Conservation (phyloP, 2,329 filamentous ascomycete species). For the Hymenoscyphus albidus region DNA sequence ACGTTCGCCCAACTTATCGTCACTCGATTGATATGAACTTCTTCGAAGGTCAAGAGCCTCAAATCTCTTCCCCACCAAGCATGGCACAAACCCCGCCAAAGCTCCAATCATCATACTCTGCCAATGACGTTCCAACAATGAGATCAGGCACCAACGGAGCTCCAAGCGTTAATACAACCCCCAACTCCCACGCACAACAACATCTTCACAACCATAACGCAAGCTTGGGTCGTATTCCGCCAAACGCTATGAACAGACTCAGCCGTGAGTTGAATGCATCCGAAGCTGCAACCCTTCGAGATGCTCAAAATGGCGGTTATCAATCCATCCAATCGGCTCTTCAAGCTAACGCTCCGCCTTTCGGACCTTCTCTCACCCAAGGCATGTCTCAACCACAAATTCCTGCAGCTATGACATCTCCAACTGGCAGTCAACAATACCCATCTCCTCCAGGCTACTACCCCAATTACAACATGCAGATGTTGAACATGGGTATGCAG, state of each 20-base stretch:
- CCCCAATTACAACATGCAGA: conserved; percentile 46
- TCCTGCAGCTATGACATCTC: conserved; percentile 28
- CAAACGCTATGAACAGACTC: conserved; percentile 62
- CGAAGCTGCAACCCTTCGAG: conserved; percentile 34
- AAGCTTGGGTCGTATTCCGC: conserved; percentile 74
- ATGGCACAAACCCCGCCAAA: conserved; percentile 63
- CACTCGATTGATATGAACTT: conserved; percentile 56
- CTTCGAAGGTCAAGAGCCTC: conserved; percentile 38
- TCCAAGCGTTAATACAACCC: conserved; percentile 26
- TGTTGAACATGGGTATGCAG: conserved; percentile 66
- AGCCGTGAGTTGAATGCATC: conserved; percentile 59
- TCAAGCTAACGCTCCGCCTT: conserved; percentile 75
- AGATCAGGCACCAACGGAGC: conserved; percentile 49
- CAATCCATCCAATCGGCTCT: conserved; percentile 67
- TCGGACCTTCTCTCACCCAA: conserved; percentile 59
- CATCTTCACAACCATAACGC: conserved; percentile 70
- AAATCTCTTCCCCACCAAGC: conserved; percentile 41
- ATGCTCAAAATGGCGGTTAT: conserved; percentile 47
- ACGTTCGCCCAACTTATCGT: conserved; percentile 47
- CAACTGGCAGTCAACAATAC: conserved; percentile 25
- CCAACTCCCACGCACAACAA: conserved; percentile 58
- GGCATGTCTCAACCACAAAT: conserved; percentile 31
- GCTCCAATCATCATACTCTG: conserved; percentile 83
- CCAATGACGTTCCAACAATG: conserved; percentile 81
- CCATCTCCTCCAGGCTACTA: conserved; percentile 35